A percentile compares a stretch with the other conserved stretches of the same genome.
phyloP scores from a whole-genome alignment of 2,329 filamentous ascomycete genomes.

The Bipolaris sorokiniana region DNA sequence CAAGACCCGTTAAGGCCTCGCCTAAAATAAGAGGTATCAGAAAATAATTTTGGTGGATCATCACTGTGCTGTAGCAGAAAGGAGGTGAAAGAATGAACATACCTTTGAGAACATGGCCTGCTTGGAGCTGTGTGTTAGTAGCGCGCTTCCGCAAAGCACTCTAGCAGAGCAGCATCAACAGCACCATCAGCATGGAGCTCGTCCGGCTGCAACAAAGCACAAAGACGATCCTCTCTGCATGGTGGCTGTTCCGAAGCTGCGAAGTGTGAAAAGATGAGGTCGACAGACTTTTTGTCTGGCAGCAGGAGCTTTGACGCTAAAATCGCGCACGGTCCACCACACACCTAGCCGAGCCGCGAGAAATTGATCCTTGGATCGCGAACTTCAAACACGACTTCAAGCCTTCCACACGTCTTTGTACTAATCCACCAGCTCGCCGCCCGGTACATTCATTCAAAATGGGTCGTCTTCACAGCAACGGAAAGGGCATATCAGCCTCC shows the following conservation, averaged over 20 bases:
- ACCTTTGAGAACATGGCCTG: constrained; percentile 41
- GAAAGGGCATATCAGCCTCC: constrained; percentile 97
- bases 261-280: constrained; percentile 5
- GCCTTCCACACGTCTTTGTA: constrained; percentile 33
- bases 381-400: constrained; percentile 24
- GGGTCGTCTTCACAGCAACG: constrained; percentile 99
- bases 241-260: neutral
- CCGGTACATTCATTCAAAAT: constrained; percentile 62
- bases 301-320: constrained; percentile 14
- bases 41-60: constrained; percentile 29
- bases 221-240: neutral
- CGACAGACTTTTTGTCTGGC: constrained; percentile 18
- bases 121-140: neutral
- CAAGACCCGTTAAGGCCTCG: constrained; percentile 47
- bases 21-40: constrained; percentile 86
- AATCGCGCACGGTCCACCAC: constrained; percentile 15
- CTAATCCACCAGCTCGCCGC: constrained; percentile 32
- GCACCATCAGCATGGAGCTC: neutral
- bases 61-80: constrained; percentile 20
- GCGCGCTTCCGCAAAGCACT: neutral
- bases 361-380: constrained; percentile 24
- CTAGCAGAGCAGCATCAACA: neutral
- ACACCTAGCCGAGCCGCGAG: constrained; percentile 31
- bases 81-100: constrained; percentile 11
- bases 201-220: constrained; percentile 5